phyloP scores from a whole-genome alignment of 2,329 filamentous ascomycete species.

The Xylariaceae sp. region DNA sequence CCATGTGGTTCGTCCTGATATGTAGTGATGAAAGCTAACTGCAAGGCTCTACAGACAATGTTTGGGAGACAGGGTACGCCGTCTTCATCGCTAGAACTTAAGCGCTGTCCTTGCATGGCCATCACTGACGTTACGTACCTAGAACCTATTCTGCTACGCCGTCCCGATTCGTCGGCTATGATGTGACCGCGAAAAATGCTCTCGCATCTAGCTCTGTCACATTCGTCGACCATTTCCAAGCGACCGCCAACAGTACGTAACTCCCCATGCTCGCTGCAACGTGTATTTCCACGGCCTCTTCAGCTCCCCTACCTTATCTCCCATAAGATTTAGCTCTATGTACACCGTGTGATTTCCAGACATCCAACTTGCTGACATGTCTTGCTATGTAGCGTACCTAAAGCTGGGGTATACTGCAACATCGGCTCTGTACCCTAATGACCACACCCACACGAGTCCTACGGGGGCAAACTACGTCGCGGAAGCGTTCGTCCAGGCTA shows the following conservation, averaged over 20 bases:
- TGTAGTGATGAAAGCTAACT: too few species aligned
- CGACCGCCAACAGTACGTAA: slow-evolving; percentile 41
- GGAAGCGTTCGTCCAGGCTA: slow-evolving; percentile 55
- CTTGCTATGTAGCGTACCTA: slow-evolving; percentile 37
- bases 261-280: not conserved
- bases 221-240: slow-evolving; percentile 58
- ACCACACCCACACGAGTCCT: slow-evolving; percentile 60
- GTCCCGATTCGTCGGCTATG: slow-evolving; percentile 56
- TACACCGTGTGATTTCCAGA: not conserved
- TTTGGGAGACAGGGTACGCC: slow-evolving; percentile 56
- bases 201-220: slow-evolving; percentile 31
- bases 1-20: too few species aligned
- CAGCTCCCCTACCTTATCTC: not conserved
- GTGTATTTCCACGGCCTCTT: not conserved
- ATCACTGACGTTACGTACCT: too few species aligned
- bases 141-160: slow-evolving; percentile 23
- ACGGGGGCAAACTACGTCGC: slow-evolving; percentile 51
- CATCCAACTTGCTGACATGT: not conserved
- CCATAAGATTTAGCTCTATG: not conserved
- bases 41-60: slow-evolving; percentile 44
- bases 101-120: too few species aligned
- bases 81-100: slow-evolving; percentile 27
- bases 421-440: slow-evolving; percentile 52
- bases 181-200: slow-evolving; percentile 17
- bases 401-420: slow-evolving; percentile 44